phyloP scores from a whole-genome alignment of 495 filamentous ascomycete genomes.

The Penicillium soppii region DNA sequence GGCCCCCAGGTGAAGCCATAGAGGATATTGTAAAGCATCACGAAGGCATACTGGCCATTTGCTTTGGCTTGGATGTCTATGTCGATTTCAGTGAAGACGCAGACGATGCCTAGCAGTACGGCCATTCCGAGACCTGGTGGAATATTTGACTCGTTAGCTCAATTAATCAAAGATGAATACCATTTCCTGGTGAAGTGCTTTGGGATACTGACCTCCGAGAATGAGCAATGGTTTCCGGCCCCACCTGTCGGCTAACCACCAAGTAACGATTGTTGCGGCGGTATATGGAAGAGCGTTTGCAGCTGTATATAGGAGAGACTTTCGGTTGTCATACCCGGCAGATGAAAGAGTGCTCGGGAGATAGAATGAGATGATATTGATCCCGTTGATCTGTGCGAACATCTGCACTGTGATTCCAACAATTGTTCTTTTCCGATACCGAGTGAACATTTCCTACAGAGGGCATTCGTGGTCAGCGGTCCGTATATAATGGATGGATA shows the following conservation, averaged over 20 bases:
- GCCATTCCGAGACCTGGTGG: conserved; percentile 22
- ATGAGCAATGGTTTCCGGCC: conserved; percentile 42
- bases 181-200: not conserved
- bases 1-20: conserved; percentile 61
- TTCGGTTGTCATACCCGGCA: conserved; percentile 27
- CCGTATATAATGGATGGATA: not conserved
- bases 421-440: conserved; percentile 30
- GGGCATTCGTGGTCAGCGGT: not conserved
- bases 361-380: conserved; percentile 37
- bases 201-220: conserved; percentile 19
- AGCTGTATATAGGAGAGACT: conserved; percentile 25
- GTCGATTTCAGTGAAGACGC: conserved; percentile 25
- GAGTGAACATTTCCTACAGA: conserved; percentile 30
- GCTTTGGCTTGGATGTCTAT: conserved; percentile 18
- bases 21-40: conserved; percentile 36
- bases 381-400: conserved; percentile 35
- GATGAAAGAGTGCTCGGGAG: conserved; percentile 27
- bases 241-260: conserved; percentile 35
- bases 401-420: conserved; percentile 33
- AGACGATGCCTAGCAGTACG: conserved; percentile 23
- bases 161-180: not conserved
- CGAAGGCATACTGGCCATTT: conserved; percentile 36
- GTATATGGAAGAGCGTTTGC: conserved; percentile 32
- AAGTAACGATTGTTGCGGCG: conserved; percentile 27
- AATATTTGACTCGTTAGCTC: not conserved